phyloP scores from a whole-genome alignment of 2,329 filamentous ascomycete genomes.

The Aspergillus sergii region DNA sequence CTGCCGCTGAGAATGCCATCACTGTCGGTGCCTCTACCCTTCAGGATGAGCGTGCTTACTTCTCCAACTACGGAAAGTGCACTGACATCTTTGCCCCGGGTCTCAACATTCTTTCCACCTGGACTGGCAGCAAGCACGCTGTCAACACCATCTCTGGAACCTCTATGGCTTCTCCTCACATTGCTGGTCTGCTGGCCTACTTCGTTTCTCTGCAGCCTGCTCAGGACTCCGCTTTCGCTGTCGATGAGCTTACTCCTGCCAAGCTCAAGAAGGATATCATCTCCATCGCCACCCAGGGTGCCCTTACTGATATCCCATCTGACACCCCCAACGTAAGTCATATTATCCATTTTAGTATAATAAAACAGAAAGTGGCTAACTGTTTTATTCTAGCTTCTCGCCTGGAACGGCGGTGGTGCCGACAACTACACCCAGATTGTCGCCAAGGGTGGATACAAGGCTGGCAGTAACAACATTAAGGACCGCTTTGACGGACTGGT shows the following conservation, averaged over 20 bases:
- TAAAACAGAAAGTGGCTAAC: slow-evolving; percentile 25
- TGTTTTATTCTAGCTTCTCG: slow-evolving; percentile 64
- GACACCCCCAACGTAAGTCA: slow-evolving; percentile 77
- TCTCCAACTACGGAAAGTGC: slow-evolving; percentile 99
- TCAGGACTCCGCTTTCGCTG: slow-evolving; percentile 85
- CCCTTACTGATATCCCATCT: slow-evolving; percentile 77
- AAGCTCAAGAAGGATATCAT: slow-evolving; percentile 91
- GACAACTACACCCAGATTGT: slow-evolving; percentile 88
- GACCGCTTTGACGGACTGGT: slow-evolving; percentile 45
- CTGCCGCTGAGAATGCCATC: slow-evolving; percentile 85
- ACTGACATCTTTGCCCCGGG: slow-evolving; percentile 99
- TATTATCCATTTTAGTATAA: not conserved
- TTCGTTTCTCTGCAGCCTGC: slow-evolving; percentile 94
- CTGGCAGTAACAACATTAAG: slow-evolving; percentile 31
- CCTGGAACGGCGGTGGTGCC: slow-evolving; percentile 97
- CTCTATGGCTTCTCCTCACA: slow-evolving; percentile 98
- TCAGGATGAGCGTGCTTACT: slow-evolving; percentile 95
- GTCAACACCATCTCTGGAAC: slow-evolving; percentile 99
- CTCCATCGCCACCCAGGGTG: slow-evolving; percentile 75
- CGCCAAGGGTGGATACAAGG: slow-evolving; percentile 70
- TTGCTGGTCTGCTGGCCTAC: slow-evolving; percentile 95
- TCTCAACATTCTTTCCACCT: slow-evolving; percentile 95
- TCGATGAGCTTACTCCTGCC: slow-evolving; percentile 86
- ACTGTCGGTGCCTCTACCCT: slow-evolving; percentile 95
- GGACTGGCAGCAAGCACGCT: slow-evolving; percentile 95